Conservation (phyloP, 441 rosid species). For the Macaranga tanarius region DNA sequence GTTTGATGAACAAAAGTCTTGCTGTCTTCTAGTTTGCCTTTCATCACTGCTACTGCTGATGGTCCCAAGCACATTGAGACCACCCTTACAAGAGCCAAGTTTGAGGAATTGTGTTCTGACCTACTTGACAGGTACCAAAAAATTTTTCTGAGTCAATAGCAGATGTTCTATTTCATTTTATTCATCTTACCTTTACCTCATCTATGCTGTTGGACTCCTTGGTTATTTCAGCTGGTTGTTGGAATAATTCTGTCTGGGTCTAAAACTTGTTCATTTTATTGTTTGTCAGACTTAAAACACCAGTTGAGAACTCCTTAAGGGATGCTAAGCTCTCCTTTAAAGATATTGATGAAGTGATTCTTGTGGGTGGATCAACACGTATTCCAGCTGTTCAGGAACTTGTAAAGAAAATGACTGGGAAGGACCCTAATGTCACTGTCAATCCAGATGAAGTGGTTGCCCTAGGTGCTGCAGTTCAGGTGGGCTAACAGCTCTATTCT, state of each 20-base stretch:
- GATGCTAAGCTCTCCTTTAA: slow-evolving; percentile 80
- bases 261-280: background rate
- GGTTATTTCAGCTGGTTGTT: background rate
- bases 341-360: slow-evolving; percentile 89
- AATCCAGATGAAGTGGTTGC: slow-evolving; percentile 97
- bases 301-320: slow-evolving; percentile 74
- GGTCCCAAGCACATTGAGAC: slow-evolving; percentile 98
- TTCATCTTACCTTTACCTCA: background rate
- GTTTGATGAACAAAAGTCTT: slow-evolving; percentile 23
- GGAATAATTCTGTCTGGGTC: background rate
- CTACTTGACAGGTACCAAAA: slow-evolving; percentile 70
- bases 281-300: slow-evolving; percentile 63
- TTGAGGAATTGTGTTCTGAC: slow-evolving; percentile 86
- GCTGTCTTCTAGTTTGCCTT: slow-evolving; percentile 62
- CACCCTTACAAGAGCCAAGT: slow-evolving; percentile 82
- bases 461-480: slow-evolving; percentile 98
- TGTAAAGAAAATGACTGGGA: slow-evolving; percentile 85
- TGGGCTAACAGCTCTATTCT: slow-evolving; percentile 3
- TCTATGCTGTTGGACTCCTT: background rate
- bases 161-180: background rate
- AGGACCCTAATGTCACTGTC: slow-evolving; percentile 90
- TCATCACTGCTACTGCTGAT: slow-evolving; percentile 94
- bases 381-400: slow-evolving; percentile 90
- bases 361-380: slow-evolving; percentile 97
- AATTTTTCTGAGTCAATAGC: background rate